Percentiles rank a stretch among this genome's conserved stretches.
Evolutionary conservation across 768 basidiomycete species (phyloP).

Genomic region (Boletellus emodensis): DNA sequence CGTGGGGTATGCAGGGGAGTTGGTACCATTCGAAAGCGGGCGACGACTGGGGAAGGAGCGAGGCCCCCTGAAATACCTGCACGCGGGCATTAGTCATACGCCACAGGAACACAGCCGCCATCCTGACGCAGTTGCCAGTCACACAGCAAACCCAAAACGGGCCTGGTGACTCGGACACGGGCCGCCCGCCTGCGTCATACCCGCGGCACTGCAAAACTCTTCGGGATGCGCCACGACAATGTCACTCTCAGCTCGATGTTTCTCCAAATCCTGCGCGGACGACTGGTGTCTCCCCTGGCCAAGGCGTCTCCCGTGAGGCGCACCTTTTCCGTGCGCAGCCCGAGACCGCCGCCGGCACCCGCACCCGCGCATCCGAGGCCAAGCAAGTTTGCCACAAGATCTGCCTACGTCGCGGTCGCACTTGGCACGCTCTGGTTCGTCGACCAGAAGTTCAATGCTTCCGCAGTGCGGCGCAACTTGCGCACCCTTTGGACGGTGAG

Average conservation of each 20-base stretch:
- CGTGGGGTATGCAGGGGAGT: constrained; percentile 29
- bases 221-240: no score
- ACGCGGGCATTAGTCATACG: neutral
- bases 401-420: constrained; percentile 23
- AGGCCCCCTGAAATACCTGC: neutral
- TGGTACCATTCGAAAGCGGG: constrained; percentile 37
- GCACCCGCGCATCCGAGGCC: no score
- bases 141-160: no score
- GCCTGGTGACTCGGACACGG: no score
- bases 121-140: no score
- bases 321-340: no score
- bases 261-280: neutral
- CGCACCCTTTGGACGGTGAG: constrained; percentile 50
- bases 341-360: neutral
- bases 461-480: constrained; percentile 44
- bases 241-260: neutral
- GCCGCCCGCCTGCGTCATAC: no score
- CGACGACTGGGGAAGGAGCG: neutral
- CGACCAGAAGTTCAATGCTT: constrained; percentile 47
- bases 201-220: no score
- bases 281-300: no score
- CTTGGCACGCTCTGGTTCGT: constrained; percentile 33
- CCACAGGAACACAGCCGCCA: no score
- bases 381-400: constrained; percentile 16
- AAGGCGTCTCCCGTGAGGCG: no score